Evolutionary conservation across 768 basidiomycete genomes (phyloP).

Genomic region (Boletales sp.): DNA sequence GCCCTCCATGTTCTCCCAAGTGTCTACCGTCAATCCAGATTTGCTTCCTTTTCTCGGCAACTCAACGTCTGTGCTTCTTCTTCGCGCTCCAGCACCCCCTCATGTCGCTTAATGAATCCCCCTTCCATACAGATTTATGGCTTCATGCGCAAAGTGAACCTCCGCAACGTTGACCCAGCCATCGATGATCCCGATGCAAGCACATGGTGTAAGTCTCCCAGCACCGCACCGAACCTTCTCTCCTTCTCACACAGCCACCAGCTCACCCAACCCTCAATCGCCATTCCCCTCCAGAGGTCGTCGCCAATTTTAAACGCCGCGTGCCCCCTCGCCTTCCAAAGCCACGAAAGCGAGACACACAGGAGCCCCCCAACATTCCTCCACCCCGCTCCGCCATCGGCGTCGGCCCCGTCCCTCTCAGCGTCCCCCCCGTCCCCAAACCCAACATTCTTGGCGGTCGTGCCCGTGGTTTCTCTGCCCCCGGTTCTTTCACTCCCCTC

Average conservation of each 20-base stretch:
- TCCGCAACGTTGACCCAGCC: slow-evolving; percentile 91
- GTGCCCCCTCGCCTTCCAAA: slow-evolving; percentile 92
- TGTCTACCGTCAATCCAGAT: slow-evolving; percentile 94
- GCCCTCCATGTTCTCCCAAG: slow-evolving; percentile 91
- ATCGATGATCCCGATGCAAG: slow-evolving; percentile 95
- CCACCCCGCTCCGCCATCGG: slow-evolving; percentile 76
- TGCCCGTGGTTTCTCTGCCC: slow-evolving; percentile 79
- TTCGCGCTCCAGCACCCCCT: slow-evolving; percentile 18
- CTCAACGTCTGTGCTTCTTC: slow-evolving; percentile 71
- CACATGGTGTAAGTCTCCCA: slow-evolving; percentile 81
- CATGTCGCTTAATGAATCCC: slow-evolving; percentile 16
- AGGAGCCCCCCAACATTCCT: slow-evolving; percentile 66
- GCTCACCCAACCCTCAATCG: slow-evolving; percentile 91
- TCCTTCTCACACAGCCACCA: slow-evolving; percentile 34
- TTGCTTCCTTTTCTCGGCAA: slow-evolving; percentile 96
- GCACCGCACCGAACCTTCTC: slow-evolving; percentile 15
- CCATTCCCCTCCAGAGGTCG: slow-evolving; percentile 84
- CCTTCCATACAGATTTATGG: slow-evolving; percentile 78
- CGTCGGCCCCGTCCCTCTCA: slow-evolving; percentile 64
- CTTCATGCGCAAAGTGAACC: slow-evolving; percentile 97
- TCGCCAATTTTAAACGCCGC: slow-evolving; percentile 92
- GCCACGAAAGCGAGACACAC: slow-evolving; percentile 72
- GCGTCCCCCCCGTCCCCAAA: slow-evolving; percentile 45
- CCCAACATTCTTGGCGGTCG: slow-evolving; percentile 49
- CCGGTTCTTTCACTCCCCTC: slow-evolving; percentile 74